Evolutionary conservation across 2,329 filamentous ascomycete species (phyloP).

Genomic region (Hymenoscyphus fraxineus): DNA sequence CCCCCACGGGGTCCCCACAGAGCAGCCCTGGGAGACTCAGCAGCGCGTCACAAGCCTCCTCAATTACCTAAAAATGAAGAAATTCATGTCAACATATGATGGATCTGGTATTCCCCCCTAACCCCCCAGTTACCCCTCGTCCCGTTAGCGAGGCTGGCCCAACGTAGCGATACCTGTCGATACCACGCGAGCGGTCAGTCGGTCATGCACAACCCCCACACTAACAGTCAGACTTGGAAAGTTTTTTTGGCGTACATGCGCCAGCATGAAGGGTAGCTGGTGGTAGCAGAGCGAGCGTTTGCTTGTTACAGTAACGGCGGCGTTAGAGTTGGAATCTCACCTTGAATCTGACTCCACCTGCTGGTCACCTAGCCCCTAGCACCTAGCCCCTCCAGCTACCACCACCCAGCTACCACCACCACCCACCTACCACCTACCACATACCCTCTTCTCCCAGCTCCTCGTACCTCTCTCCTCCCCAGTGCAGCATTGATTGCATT

Average conservation of each 20-base stretch:
- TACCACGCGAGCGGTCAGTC: conserved; percentile 2
- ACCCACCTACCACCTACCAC: background rate
- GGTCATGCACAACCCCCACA: conserved; percentile 1
- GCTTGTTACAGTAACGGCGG: background rate
- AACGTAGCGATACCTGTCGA: background rate
- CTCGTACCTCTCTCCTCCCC: background rate
- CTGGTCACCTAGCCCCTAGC: background rate
- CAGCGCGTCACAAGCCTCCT: background rate
- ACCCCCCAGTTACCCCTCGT: background rate
- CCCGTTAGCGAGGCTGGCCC: background rate
- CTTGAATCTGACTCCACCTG: background rate
- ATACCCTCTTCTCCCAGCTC: background rate
- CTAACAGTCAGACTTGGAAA: background rate
- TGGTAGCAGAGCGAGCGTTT: background rate
- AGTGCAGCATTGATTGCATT: background rate
- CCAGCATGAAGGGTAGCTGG: too few species aligned
- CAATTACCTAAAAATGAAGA: background rate
- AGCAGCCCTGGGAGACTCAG: background rate
- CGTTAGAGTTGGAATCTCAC: background rate
- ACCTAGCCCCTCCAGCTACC: background rate
- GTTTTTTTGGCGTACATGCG: too few species aligned
- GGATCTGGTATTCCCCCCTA: background rate
- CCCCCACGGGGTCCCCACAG: background rate
- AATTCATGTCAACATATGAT: background rate
- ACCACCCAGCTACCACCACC: too few species aligned